Conservation (phyloP, 2,329 filamentous ascomycete species). For the Venturia asperata region DNA sequence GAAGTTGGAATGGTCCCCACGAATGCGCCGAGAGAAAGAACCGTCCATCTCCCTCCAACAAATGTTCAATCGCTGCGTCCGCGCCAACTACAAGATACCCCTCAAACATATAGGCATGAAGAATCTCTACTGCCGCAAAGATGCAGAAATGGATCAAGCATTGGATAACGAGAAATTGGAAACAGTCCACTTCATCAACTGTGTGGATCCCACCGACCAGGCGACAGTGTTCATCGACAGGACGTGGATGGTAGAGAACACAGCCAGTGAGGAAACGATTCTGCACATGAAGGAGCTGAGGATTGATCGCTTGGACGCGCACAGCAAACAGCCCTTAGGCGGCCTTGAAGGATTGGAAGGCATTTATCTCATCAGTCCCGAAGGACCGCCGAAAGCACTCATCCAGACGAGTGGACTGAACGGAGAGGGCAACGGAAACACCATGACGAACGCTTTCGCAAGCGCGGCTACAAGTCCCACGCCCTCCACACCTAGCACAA, state of each 20-base stretch:
- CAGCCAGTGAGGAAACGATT: constrained; percentile 22
- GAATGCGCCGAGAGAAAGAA: constrained; percentile 54
- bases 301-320: constrained; percentile 42
- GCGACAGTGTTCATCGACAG: constrained; percentile 50
- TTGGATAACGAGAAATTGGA: constrained; percentile 38
- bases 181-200: constrained; percentile 49
- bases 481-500: constrained; percentile 27
- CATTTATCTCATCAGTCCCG: constrained; percentile 46
- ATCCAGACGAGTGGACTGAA: constrained; percentile 24
- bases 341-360: constrained; percentile 41
- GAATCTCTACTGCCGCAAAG: constrained; percentile 51
- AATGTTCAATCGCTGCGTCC: constrained; percentile 50
- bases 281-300: constrained; percentile 42
- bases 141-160: constrained; percentile 39
- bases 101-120: constrained; percentile 48
- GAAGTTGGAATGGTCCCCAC: constrained; percentile 53
- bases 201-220: constrained; percentile 39
- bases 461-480: constrained; percentile 27
- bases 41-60: constrained; percentile 48
- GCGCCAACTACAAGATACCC: constrained; percentile 40
- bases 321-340: constrained; percentile 38
- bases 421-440: background rate
- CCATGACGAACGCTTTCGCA: background rate
- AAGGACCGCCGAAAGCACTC: constrained; percentile 28
- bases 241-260: constrained; percentile 39